Conservation (phyloP, 371 early-diverging fungal species). For the Syncephalastrum monosporum region DNA sequence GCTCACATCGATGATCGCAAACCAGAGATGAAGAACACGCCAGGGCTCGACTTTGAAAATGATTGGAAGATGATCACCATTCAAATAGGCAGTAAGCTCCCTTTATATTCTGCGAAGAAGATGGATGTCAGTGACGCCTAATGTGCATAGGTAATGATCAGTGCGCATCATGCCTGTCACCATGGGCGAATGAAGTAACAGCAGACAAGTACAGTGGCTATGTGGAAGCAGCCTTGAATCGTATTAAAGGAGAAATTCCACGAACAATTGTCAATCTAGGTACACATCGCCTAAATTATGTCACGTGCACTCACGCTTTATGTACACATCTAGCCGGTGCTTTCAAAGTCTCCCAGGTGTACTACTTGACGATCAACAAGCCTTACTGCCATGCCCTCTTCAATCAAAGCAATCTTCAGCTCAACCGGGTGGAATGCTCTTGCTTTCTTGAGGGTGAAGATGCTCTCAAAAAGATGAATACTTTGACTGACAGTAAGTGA, state of each 20-base stretch:
- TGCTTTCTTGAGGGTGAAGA: slow-evolving; percentile 6
- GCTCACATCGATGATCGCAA: slow-evolving; percentile 6
- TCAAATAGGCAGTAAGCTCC: slow-evolving; percentile 47
- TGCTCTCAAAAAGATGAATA: slow-evolving; percentile 8
- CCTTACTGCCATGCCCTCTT: slow-evolving; percentile 10
- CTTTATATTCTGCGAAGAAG: too few species aligned
- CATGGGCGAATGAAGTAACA: slow-evolving; percentile 10
- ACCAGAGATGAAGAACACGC: slow-evolving; percentile 22
- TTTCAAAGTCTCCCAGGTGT: slow-evolving; percentile 14
- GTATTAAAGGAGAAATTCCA: slow-evolving; percentile 14
- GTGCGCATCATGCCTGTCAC: slow-evolving; percentile 13
- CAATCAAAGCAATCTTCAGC: slow-evolving; percentile 1
- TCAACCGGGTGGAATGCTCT: slow-evolving; percentile 16
- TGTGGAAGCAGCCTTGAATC: slow-evolving; percentile 14
- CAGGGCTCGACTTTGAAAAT: slow-evolving; percentile 19
- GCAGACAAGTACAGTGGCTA: slow-evolving; percentile 13
- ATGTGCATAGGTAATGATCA: slow-evolving; percentile 16
- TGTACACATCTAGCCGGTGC: slow-evolving; percentile 7
- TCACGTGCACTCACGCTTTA: too few species aligned
- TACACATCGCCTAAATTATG: too few species aligned
- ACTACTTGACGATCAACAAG: slow-evolving; percentile 8
- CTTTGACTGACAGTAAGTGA: slow-evolving; percentile 3
- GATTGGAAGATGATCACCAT: slow-evolving; percentile 51
- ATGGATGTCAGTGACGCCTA: too few species aligned
- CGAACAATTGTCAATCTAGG: slow-evolving; percentile 11